These are phyloP conservation scores for Fusarium scirpi DNA, from an alignment of 2,329 filamentous ascomycete species.

Conservation along the genomic window DNA sequence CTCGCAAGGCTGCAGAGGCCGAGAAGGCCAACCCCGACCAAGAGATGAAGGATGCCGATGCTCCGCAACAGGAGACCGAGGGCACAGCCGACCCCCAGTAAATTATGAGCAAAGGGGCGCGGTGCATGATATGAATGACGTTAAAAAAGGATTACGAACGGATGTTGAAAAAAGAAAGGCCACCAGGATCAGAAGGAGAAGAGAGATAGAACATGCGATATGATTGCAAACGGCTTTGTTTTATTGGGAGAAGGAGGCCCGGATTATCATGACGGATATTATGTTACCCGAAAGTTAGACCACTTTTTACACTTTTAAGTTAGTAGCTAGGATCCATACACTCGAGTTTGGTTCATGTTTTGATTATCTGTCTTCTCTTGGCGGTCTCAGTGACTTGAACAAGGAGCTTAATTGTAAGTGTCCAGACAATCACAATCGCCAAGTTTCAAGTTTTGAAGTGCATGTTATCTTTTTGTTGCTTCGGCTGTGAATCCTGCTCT, in stretches of 20 bases:
- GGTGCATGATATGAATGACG: constrained; percentile 42
- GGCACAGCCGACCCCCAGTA: constrained; percentile 56
- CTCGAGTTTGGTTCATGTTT: constrained; percentile 41
- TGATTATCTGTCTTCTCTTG: not conserved
- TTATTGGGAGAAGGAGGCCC: constrained; percentile 38
- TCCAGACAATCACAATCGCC: too few species aligned
- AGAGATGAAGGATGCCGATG: constrained; percentile 73
- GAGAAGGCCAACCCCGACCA: constrained; percentile 67
- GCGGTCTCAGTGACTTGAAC: not conserved
- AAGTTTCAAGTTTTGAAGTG: not conserved
- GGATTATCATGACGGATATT: constrained; percentile 49
- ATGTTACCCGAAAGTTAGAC: constrained; percentile 49
- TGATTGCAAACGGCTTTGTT: constrained; percentile 45
- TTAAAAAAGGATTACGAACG: constrained; percentile 32
- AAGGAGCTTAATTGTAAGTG: too few species aligned
- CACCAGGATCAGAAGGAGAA: constrained; percentile 18
- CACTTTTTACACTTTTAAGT: constrained; percentile 43
- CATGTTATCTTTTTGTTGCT: not conserved
- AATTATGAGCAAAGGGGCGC: constrained; percentile 25
- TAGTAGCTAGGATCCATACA: constrained; percentile 48
- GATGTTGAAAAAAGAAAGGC: constrained; percentile 36
- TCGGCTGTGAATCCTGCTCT: not conserved
- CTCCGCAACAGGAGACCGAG: constrained; percentile 62
- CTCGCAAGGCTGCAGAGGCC: constrained; percentile 64
- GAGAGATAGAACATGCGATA: constrained; percentile 42